Evolutionary conservation across 345 rosid species (phyloP).

Genomic region (Turritis glabra): DNA sequence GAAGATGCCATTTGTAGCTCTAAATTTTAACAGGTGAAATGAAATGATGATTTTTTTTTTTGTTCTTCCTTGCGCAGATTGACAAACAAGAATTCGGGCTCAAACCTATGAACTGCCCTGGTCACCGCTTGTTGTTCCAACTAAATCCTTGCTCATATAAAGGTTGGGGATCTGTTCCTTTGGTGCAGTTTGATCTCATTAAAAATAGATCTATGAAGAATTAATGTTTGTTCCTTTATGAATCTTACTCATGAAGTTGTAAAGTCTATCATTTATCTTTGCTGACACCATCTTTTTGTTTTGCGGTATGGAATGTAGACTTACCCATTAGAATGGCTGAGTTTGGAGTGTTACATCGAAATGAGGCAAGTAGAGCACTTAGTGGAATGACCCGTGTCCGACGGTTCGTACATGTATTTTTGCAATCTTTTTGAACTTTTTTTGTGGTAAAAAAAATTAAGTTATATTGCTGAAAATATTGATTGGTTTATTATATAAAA

Average conservation of each 20-base stretch:
- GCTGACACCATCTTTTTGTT: neutral
- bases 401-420: constrained; percentile 80
- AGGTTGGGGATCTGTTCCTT: neutral
- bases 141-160: neutral
- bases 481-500: neutral
- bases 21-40: no score
- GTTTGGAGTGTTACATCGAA: constrained; percentile 84
- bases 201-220: no score
- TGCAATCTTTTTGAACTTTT: neutral
- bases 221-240: no score
- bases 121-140: neutral
- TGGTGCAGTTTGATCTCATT: neutral
- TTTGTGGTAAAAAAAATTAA: no score
- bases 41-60: no score
- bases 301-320: constrained; percentile 42
- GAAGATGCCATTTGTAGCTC: no score
- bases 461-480: no score
- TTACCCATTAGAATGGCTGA: constrained; percentile 85
- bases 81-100: constrained; percentile 12
- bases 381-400: constrained; percentile 82
- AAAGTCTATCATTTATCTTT: neutral
- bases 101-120: neutral
- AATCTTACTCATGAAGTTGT: no score
- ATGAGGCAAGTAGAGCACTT: constrained; percentile 89
- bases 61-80: neutral